phyloP scores from a whole-genome alignment of 495 filamentous ascomycete species.

The Chaetomium tenue region DNA sequence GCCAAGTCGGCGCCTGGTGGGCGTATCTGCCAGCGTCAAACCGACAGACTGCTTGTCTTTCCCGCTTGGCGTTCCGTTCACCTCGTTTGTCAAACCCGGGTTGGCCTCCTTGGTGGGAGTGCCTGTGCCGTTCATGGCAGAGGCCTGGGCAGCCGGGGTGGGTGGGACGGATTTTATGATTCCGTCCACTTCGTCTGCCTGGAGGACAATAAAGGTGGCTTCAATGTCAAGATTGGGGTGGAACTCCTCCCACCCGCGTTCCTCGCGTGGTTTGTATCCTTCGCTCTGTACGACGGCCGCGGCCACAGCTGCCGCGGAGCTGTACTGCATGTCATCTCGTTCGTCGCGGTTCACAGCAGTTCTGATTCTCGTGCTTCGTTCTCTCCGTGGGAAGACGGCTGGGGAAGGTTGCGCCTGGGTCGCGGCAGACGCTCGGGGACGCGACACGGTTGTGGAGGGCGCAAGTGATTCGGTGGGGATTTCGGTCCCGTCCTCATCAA shows the following conservation, averaged over 20 bases:
- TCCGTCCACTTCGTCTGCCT: slow-evolving; percentile 81
- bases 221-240: slow-evolving; percentile 93
- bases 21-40: slow-evolving; percentile 36
- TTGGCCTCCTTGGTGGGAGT: slow-evolving; percentile 41
- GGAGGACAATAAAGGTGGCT: slow-evolving; percentile 69
- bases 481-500: slow-evolving; percentile 61
- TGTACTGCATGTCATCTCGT: slow-evolving; percentile 57
- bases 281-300: slow-evolving; percentile 84
- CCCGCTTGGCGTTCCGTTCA: slow-evolving; percentile 30
- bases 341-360: slow-evolving; percentile 49
- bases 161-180: slow-evolving; percentile 46
- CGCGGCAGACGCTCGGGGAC: slow-evolving; percentile 38
- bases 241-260: slow-evolving; percentile 95
- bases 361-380: slow-evolving; percentile 54
- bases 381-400: slow-evolving; percentile 46
- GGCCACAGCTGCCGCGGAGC: slow-evolving; percentile 79
- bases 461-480: slow-evolving; percentile 39
- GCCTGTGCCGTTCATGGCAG: slow-evolving; percentile 34
- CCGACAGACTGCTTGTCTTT: slow-evolving; percentile 33
- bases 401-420: slow-evolving; percentile 41
- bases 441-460: slow-evolving; percentile 34
- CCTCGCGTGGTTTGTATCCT: slow-evolving; percentile 94
- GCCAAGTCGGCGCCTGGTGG: slow-evolving; percentile 46
- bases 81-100: slow-evolving; percentile 10
- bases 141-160: slow-evolving; percentile 38